phyloP scores from a whole-genome alignment of 768 basidiomycete species.

The Calocera cornea region DNA sequence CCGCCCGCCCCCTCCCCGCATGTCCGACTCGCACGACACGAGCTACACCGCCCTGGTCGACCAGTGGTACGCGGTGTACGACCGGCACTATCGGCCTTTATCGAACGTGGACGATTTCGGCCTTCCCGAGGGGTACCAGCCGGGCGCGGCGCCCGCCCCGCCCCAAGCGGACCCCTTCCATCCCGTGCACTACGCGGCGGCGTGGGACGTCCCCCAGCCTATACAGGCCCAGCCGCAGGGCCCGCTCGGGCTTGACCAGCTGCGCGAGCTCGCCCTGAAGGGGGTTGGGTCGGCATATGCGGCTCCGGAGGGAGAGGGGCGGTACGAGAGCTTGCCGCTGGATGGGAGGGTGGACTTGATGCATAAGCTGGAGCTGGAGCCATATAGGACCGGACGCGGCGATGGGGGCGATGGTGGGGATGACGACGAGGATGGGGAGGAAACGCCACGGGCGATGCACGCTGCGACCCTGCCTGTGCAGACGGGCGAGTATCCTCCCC shows the following conservation, averaged over 20 bases:
- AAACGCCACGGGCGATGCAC: background rate
- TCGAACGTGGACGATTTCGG: conserved; percentile 16
- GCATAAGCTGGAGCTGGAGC: conserved; percentile 26
- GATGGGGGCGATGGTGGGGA: too few species aligned
- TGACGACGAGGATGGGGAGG: background rate
- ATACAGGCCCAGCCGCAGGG: conserved; percentile 13
- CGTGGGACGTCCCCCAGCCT: conserved; percentile 46
- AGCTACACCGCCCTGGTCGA: conserved; percentile 70
- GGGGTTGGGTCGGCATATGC: conserved; percentile 31
- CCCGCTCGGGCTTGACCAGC: conserved; percentile 43
- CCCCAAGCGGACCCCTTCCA: conserved; percentile 32
- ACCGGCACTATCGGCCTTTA: conserved; percentile 65
- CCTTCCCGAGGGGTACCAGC: background rate
- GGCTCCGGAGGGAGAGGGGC: conserved; percentile 38
- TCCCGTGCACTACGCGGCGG: conserved; percentile 53
- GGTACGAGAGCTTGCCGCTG: conserved; percentile 69
- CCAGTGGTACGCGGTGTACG: conserved; percentile 84
- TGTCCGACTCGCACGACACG: conserved; percentile 31
- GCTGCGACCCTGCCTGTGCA: conserved; percentile 8
- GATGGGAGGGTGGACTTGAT: conserved; percentile 83
- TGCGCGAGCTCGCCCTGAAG: conserved; percentile 47
- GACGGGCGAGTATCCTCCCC: conserved; percentile 2
- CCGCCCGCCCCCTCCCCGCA: conserved; percentile 18
- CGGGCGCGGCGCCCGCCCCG: conserved; percentile 23
- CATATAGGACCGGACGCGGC: too few species aligned